A percentile compares a stretch with the other conserved stretches of the same genome.
Conservation (phyloP, 108 stramenopile species). For the Cyclotella cryptica region DNA sequence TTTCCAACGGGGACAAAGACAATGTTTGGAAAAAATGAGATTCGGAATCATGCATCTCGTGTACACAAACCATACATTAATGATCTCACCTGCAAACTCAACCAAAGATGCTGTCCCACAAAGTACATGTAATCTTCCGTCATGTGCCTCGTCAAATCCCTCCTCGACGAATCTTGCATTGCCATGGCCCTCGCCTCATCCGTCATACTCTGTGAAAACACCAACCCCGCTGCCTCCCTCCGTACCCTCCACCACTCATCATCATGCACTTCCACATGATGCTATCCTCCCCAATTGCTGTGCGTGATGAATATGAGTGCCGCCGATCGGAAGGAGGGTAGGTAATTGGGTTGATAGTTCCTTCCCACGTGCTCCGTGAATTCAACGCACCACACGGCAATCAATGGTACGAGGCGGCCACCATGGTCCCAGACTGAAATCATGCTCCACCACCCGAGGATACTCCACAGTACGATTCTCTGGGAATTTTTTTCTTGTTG, state of each 20-base stretch:
- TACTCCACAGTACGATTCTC: too few relatives aligned
- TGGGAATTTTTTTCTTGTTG: too few relatives aligned
- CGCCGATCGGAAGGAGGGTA: slow-evolving; percentile 77
- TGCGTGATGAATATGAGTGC: slow-evolving; percentile 83
- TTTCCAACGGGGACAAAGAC: background rate
- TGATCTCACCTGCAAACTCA: slow-evolving; percentile 33
- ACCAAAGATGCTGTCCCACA: slow-evolving; percentile 61
- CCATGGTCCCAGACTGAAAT: too few relatives aligned
- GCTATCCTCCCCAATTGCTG: too few relatives aligned
- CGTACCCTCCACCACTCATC: slow-evolving; percentile 77
- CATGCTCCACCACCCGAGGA: too few relatives aligned
- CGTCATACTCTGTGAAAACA: slow-evolving; percentile 57
- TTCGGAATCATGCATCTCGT: background rate
- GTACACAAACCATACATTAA: too few relatives aligned
- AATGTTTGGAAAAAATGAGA: background rate
- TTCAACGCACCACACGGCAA: slow-evolving; percentile 85
- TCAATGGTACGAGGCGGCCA: slow-evolving; percentile 84
- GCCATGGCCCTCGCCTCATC: slow-evolving; percentile 39
- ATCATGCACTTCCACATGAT: slow-evolving; percentile 61
- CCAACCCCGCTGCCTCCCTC: slow-evolving; percentile 68
- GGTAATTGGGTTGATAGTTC: slow-evolving; percentile 80
- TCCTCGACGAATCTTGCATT: slow-evolving; percentile 30
- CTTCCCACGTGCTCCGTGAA: too few relatives aligned
- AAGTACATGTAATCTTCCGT: slow-evolving; percentile 6
- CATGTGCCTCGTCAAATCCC: slow-evolving; percentile 26